A percentile compares a stretch with the other conserved stretches of the same genome.
Evolutionary conservation across 495 filamentous ascomycete genomes (phyloP).

Genomic region (Hyaloscypha variabilis): DNA sequence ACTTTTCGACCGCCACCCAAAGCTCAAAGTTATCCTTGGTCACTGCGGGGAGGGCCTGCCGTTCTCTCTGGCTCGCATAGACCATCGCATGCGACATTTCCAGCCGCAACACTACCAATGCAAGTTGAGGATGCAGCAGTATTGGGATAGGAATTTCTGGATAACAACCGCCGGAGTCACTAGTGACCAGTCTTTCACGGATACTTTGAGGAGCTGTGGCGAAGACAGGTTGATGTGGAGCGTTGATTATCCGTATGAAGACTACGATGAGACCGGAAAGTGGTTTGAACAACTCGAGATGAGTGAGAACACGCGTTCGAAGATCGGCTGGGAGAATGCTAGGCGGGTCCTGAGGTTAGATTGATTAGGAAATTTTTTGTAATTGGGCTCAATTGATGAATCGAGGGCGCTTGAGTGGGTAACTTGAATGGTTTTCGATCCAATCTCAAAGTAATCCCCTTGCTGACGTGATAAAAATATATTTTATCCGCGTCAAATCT

Average conservation of each 20-base stretch:
- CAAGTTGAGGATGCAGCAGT: background rate
- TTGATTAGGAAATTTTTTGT: too few relatives aligned
- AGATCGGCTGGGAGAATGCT: constrained; percentile 59
- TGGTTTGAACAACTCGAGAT: constrained; percentile 54
- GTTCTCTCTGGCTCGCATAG: constrained; percentile 63
- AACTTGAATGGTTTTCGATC: too few relatives aligned
- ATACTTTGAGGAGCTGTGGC: constrained; percentile 51
- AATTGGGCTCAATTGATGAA: too few relatives aligned
- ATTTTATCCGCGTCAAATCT: too few relatives aligned
- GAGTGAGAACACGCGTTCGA: constrained; percentile 48
- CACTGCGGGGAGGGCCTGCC: constrained; percentile 68
- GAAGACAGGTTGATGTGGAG: constrained; percentile 60
- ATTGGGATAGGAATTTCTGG: constrained; percentile 57
- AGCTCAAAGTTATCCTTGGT: constrained; percentile 64
- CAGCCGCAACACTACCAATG: constrained; percentile 52
- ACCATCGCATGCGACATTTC: constrained; percentile 54
- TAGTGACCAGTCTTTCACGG: constrained; percentile 52
- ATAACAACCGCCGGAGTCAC: constrained; percentile 66
- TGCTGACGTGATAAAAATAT: too few relatives aligned
- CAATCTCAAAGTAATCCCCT: too few relatives aligned
- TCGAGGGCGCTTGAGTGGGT: too few relatives aligned
- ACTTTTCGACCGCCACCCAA: constrained; percentile 54
- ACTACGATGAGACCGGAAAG: constrained; percentile 42
- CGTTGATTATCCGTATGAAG: constrained; percentile 62
- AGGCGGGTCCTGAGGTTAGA: too few relatives aligned